Evolutionary conservation across 2,329 filamentous ascomycete genomes (phyloP), one percentile per base, ranked within the genome.

Genomic region (Cercospora berteroae): DNA sequence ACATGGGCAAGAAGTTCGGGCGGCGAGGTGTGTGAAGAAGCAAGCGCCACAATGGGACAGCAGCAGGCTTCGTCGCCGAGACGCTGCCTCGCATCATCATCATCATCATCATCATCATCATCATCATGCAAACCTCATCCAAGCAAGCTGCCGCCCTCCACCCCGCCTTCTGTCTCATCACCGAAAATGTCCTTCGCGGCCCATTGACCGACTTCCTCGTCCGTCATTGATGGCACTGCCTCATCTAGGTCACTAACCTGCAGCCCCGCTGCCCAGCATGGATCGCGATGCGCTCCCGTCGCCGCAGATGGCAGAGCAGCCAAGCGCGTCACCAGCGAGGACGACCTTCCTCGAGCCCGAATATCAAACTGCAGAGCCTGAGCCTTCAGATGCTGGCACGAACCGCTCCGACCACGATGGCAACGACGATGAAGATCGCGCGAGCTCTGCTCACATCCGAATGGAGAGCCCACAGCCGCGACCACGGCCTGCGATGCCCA

Each of bases 401-500:
- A n/a, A 50, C 3, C 52, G 23, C 29, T 23, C 12, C 31, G 52
- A 29, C n/a, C 39, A 23, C 56, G 60, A 67, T 39, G 65, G 62
- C 33, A 6, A 63, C 48, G 64, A 50, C 55, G 65, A 63, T 57
- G 62, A 60, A n/a, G 59, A 69, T 68, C 63, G 65, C 56, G 69
- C 68, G 18, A 56, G 48, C 33, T 66, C 66, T 4, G 60, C 67
- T 42, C 75, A 77, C 57, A 76, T 78, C 39, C 68, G 70, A 4
- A 66, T 76, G 65, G 67, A 60, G 56, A 64, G 61, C 36, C 65
- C 67, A 9, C 72, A 72, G 65, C 75, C 75, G 7, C 59, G 65
- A 18, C 60, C 64, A 25, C 68, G 77, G 61, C 77, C 77, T 18
- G 50, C 63, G 1, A 57, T 79, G 63, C 70, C 71, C 4, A 73